These are phyloP conservation scores for Mycena pura DNA, from an alignment of 768 basidiomycete species.

Conservation along the genomic window DNA sequence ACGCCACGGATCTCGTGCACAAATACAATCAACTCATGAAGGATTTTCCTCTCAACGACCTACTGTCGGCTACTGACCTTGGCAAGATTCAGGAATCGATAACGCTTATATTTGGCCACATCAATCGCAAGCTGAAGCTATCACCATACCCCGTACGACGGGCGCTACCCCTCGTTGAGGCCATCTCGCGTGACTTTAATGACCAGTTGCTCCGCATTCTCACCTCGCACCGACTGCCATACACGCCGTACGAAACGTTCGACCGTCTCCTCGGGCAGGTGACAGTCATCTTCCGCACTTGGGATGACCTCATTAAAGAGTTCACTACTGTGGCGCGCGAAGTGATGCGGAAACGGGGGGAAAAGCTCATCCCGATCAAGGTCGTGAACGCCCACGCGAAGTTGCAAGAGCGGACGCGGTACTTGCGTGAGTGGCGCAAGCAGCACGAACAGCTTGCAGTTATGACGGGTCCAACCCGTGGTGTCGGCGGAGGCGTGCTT, in stretches of 20 bases:
- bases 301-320: constrained; percentile 92
- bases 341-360: constrained; percentile 85
- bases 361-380: constrained; percentile 97
- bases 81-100: constrained; percentile 94
- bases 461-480: constrained; percentile 96
- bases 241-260: constrained; percentile 94
- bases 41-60: constrained; percentile 97
- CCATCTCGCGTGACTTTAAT: constrained; percentile 97
- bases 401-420: constrained; percentile 85
- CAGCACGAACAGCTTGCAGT: constrained; percentile 97
- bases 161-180: constrained; percentile 95
- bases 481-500: constrained; percentile 72
- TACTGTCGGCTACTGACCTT: constrained; percentile 94
- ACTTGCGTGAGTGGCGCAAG: constrained; percentile 91
- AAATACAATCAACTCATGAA: constrained; percentile 99
- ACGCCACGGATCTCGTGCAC: constrained; percentile 92
- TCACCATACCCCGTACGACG: constrained; percentile 97
- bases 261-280: constrained; percentile 82
- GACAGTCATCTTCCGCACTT: constrained; percentile 80
- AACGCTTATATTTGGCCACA: constrained; percentile 86
- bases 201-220: constrained; percentile 92
- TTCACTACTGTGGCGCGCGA: constrained; percentile 94
- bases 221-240: constrained; percentile 89
- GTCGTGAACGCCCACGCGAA: constrained; percentile 90
- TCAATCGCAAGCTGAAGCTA: constrained; percentile 94